Evolutionary conservation across 2,329 filamentous ascomycete species (phyloP), one percentile per base, ranked within the genome.

Genomic region (Samsoniella hepiali): DNA sequence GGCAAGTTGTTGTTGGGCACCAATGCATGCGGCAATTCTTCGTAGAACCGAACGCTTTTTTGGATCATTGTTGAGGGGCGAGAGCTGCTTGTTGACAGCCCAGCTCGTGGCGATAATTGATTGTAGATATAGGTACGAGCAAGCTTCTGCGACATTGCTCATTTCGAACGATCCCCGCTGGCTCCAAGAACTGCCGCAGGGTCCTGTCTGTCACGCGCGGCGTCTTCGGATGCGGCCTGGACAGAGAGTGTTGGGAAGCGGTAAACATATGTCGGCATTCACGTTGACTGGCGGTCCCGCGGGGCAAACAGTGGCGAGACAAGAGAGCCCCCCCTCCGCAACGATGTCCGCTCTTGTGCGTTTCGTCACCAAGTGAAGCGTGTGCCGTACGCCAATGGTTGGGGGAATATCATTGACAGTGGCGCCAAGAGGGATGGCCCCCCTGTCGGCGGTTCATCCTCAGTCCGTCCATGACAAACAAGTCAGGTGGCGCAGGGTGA

Each of bases 371-470:
- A 38, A 47, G 53, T 13, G 3, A 27, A 42, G 31, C 22, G 10
- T 59, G 45, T 8, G 44, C 32, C 15, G 29, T 42, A 53, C 17
- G 15, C 49, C 40, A 38, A 34, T 42, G 47, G n/a, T 13, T 45
- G 29, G 58, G 27, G 40, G 34, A 40, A 15, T 36, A 32, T 22
- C 2, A n/a, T 53, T 34, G 27, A 40, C 31, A 29, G 42, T 40
- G 58, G 45, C 34, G 32, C 34, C 42, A 38, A 49, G 32, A 58
- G 17, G 44, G 42, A 17, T 50, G 29, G 51, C 27, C 40, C 58
- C 59, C 59, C 59, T 56, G 59, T 62, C 51, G n/a, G 5, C 6
- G 50, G 29, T 45, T 44, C 42, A 55, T 62, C 38, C 47, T 32
- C 54, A 45, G 42, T 49, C 31, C 34, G 42, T 42, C 54, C 17